Base-by-base conservation (phyloP, 2,329 filamentous ascomycete genomes). In the Pseudogymnoascus sp. region DNA sequence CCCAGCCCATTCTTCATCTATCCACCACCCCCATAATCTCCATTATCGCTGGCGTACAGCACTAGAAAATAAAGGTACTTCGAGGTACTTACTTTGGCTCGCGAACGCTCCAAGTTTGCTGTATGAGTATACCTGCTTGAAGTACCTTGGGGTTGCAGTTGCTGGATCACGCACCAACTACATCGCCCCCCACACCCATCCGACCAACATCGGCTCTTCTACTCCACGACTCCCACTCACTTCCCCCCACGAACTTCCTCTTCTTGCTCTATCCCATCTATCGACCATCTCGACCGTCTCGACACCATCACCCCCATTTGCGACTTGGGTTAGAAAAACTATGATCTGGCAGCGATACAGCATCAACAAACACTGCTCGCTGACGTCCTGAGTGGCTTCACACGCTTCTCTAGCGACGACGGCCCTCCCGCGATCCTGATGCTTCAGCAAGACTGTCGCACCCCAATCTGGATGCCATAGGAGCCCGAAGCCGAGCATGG, bases 401-500 rank as follows among this genome's bases (percentile, higher is more conserved):
- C 44, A 50, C 44, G 44, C 44, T 50, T 26, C 44, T 50, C 44
- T 11, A 50, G 44, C 24, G 44, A 50, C 44, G 44, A 50, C 44
- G 44, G 44, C 21, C 42, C 42, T 47, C 42, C 10, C 42, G 42
- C 21, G 42, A 10, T 47, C 44, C 44, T 50, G 44, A 50, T 50
- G 44, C 44, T 50, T 50, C 44, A 50, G 44, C 24, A 29, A 24
- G 24, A 50, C 44, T 50, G 44, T 29, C 44, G 44, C 44, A 50
- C 44, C 44, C 44, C 44, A n/a, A 50, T 50, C 66, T 65, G 68
- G 65, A 69, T 70, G 69, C 70, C 66, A 71, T 70, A 69, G 66
- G 19, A 59, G 69, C 68, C 70, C 67, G 67, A 64, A 69, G 69
- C 65, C 66, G 68, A 70, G 40, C 70, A 86, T 86, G 83, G 85